A percentile compares a stretch with the other conserved stretches of the same genome.
Conservation (phyloP, 2,329 filamentous ascomycete species). For the Cladosporium velox region DNA sequence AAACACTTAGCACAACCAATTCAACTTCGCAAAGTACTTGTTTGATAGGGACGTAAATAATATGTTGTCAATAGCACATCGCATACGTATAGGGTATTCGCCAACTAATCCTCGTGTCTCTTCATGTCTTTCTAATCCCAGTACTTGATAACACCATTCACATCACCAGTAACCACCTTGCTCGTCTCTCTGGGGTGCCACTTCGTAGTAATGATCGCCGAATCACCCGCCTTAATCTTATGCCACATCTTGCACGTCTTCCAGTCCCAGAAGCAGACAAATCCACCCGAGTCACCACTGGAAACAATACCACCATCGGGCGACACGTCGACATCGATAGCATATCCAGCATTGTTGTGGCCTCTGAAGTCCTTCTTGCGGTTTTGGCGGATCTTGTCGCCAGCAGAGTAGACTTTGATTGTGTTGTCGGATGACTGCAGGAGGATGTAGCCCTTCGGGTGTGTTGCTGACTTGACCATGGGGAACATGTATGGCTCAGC, state of each 20-base stretch:
- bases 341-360: constrained; percentile 93
- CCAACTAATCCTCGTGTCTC: not conserved
- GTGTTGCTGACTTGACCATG: constrained; percentile 79
- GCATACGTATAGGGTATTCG: constrained; percentile 13
- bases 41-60: not conserved
- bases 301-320: constrained; percentile 91
- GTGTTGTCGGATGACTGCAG: constrained; percentile 96
- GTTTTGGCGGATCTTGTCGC: constrained; percentile 95
- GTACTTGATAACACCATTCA: constrained; percentile 86
- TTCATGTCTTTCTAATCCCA: constrained; percentile 67
- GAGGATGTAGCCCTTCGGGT: constrained; percentile 92
- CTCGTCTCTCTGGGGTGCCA: constrained; percentile 99
- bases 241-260: constrained; percentile 99
- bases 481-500: constrained; percentile 98
- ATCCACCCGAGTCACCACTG: constrained; percentile 84
- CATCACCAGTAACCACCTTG: constrained; percentile 86
- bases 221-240: constrained; percentile 84
- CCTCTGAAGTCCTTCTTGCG: constrained; percentile 95
- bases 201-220: constrained; percentile 79
- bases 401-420: constrained; percentile 91
- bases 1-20: too few species aligned
- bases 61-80: not conserved
- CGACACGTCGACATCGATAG: constrained; percentile 83
- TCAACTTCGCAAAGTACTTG: not conserved
- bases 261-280: constrained; percentile 97